Conservation (phyloP, 2,329 filamentous ascomycete species). For the Coleophoma cylindrospora region DNA sequence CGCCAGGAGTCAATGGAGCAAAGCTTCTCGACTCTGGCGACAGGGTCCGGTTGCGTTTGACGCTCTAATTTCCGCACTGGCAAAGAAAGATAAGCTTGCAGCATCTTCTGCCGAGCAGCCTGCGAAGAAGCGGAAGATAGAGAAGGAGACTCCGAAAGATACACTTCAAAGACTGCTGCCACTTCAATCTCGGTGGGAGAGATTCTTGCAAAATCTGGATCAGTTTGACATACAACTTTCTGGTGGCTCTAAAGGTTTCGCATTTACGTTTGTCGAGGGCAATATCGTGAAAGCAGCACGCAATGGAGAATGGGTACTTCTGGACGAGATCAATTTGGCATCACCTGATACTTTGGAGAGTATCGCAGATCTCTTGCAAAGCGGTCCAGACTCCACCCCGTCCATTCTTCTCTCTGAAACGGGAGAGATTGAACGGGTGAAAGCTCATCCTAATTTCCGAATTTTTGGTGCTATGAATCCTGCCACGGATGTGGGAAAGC, state of each 20-base stretch:
- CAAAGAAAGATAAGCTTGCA: conserved; percentile 33
- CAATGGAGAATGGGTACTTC: conserved; percentile 93
- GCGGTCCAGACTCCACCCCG: conserved; percentile 65
- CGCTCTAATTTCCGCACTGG: conserved; percentile 55
- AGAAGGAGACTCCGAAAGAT: conserved; percentile 42
- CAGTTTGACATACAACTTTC: conserved; percentile 78
- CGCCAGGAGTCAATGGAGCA: conserved; percentile 80
- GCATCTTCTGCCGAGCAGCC: conserved; percentile 51
- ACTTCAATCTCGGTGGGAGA: conserved; percentile 68
- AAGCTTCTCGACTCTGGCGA: conserved; percentile 78
- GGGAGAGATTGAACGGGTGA: conserved; percentile 84
- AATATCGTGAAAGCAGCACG: conserved; percentile 94
- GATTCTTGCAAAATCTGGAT: conserved; percentile 68
- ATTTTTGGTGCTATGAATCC: conserved; percentile 99
- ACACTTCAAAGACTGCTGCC: conserved; percentile 52
- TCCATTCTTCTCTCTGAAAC: conserved; percentile 90
- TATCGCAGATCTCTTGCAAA: conserved; percentile 79
- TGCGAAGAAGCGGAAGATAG: conserved; percentile 63
- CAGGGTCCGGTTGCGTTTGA: conserved; percentile 87
- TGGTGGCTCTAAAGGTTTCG: conserved; percentile 69
- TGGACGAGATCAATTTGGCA: conserved; percentile 96
- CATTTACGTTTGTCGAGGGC: conserved; percentile 93
- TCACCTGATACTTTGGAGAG: conserved; percentile 93
- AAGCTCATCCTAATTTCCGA: conserved; percentile 86
- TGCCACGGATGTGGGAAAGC: conserved; percentile 93